Base-by-base conservation (phyloP, 345 rosid species). In the Microcos paniculata region DNA sequence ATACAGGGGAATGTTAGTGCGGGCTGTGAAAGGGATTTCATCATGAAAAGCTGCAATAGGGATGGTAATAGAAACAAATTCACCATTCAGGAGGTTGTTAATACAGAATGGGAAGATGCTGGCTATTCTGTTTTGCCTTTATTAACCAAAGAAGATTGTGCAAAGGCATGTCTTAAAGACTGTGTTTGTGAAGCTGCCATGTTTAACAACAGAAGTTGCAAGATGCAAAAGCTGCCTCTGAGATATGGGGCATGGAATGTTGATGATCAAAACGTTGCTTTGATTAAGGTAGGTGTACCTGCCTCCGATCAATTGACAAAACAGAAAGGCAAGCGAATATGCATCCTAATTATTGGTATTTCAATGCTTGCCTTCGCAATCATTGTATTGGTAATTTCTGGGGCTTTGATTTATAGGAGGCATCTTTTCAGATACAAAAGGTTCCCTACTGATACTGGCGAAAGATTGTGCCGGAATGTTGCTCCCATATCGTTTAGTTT, bases 281-380 rank as follows among this genome's bases (percentile, higher is more conserved):
- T 68, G 31, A 26, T 68, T 35, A 68, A 68, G n/a, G 72, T 45
- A 24, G 57, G 58, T 16, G 30, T 28, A 59, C 1, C n/a, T 59
- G 10, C 64, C 15, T 13, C 65, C 10, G 6, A 30, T 31, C n/a
- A 61, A 14, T 5, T 19, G 24, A 24, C 49, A 66, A 43, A 24
- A 66, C 23, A 23, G 1, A 64, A 3, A 67, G 28, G 1, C 14
- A 72, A 59, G 10, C 42, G 31, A 31, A 49, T 8, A 24, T 33
- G 13, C 24, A 48, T 70, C 31, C 38, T 76, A 5, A 3, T 30
- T n/a, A 77, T 61, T 61, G 66, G 69, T 8, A 0, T 76, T 40
- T 59, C 75, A 16, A 26, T 76, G 19, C 74, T 73, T 68, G 59
- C 69, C 55, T 79, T 76, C 16, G 74, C 53, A 43, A 18, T 24